phyloP scores from a whole-genome alignment of 805 yeast species.

The Nakazawaea ambrosiae region DNA sequence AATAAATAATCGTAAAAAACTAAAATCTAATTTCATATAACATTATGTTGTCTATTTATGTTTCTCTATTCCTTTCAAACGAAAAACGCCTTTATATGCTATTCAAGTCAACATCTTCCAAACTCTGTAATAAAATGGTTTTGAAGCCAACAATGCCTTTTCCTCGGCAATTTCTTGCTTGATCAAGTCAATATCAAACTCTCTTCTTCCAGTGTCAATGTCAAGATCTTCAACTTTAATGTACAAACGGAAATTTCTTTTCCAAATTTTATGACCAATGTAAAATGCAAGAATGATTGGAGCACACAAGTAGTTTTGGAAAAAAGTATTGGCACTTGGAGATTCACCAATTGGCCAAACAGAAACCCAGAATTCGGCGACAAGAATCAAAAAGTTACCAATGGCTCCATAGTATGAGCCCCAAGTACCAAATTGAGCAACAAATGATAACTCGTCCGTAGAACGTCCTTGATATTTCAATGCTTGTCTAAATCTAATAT shows the following conservation, averaged over 20 bases:
- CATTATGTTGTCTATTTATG: no score
- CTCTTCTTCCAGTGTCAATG: slow-evolving; percentile 57
- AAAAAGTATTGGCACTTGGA: slow-evolving; percentile 36
- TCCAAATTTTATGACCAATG: slow-evolving; percentile 43
- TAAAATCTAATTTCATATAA: no score
- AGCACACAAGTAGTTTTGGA: slow-evolving; percentile 46
- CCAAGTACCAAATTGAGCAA: slow-evolving; percentile 41
- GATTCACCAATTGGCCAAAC: slow-evolving; percentile 44
- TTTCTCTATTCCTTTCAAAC: no score
- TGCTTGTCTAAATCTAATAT: slow-evolving; percentile 50
- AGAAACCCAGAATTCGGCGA: slow-evolving; percentile 59
- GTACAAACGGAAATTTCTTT: slow-evolving; percentile 28
- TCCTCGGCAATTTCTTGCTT: slow-evolving; percentile 49
- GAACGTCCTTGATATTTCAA: slow-evolving; percentile 43
- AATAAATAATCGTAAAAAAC: no score
- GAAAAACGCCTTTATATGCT: no score
- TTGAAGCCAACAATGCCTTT: slow-evolving; percentile 28
- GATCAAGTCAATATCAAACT: slow-evolving; percentile 44
- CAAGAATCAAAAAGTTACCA: slow-evolving; percentile 39
- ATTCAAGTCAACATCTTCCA: slow-evolving; percentile 16
- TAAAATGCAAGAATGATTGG: slow-evolving; percentile 36
- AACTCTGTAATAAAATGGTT: slow-evolving; percentile 23
- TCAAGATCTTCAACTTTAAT: slow-evolving; percentile 46
- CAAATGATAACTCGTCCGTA: slow-evolving; percentile 43
- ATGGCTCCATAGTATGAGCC: slow-evolving; percentile 46